Base-by-base conservation (phyloP, 2,329 filamentous ascomycete genomes). In the Remersonia thermophila region DNA sequence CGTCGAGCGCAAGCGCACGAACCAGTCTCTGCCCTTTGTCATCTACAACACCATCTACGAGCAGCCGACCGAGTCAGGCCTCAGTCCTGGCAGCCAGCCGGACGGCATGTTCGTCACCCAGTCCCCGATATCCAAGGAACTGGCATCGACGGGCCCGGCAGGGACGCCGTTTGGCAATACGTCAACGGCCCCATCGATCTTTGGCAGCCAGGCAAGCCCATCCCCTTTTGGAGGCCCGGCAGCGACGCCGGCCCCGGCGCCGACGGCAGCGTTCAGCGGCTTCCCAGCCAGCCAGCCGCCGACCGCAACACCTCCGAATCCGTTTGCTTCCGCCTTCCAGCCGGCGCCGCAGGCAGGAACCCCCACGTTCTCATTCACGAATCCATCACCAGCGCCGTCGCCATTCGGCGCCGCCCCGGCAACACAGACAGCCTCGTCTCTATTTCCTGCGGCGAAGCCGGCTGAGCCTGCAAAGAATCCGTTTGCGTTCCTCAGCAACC, bases 1-100 rank as follows among this genome's bases (percentile, higher is more conserved):
- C 12, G 75, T 80, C 7, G 76, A 80, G 53, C 59, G 59, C 33
- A 80, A 80, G 51, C 69, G 76, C 17, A 65, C 65, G 5, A 54
- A 55, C 9, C 61, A 60, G 32, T 55, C 68, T 9, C 56, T 80
- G 2, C 63, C 71, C 3, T 59, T 70, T 17, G 57, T 75, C 15
- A 73, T 80, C 20, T 69, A 73, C 45, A 55, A 58, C 25, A 77
- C 71, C 2, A 57, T 76, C 9, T 71, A 59, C 33, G 65, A 67
- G 43, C 56, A 62, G 23, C 20, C 45, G 3, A 12, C 42, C 20
- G 30, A 46, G 9, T 33, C 37, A 10, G 25, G 37, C 11, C 31
- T 41, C 5, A 35, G 36, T 6, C 26, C 30, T 2, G 36, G 35
- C 6, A 30, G 36, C 46, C 45, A 38, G n/a, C 15, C 37, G 12